phyloP scores from a whole-genome alignment of 805 yeast species.

The Metschnikowia similis region DNA sequence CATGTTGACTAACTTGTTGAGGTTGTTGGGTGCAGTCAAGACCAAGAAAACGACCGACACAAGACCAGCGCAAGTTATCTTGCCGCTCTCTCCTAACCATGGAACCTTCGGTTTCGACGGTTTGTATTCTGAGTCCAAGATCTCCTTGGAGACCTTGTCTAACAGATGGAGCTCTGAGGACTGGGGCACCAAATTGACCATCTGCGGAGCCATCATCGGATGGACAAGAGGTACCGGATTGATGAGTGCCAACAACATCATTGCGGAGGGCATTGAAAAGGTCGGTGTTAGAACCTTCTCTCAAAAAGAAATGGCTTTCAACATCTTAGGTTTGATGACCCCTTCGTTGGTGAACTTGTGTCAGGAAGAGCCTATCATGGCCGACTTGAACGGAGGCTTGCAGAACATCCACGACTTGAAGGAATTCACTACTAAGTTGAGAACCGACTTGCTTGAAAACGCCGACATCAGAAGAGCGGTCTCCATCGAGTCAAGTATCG shows the following conservation, averaged over 20 bases:
- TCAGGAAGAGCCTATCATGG: conserved; percentile 93
- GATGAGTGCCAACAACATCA: conserved; percentile 94
- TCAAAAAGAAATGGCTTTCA: conserved; percentile 99
- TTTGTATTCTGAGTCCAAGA: conserved; percentile 94
- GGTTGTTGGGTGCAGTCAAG: conserved; percentile 89
- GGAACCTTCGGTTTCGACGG: conserved; percentile 99
- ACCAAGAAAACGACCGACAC: conserved; percentile 81
- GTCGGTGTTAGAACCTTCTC: conserved; percentile 97
- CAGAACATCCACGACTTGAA: conserved; percentile 89
- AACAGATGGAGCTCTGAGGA: conserved; percentile 99
- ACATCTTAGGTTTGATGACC: conserved; percentile 87
- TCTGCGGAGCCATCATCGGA: conserved; percentile 98
- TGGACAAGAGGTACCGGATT: conserved; percentile 99
- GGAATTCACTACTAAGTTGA: conserved; percentile 75
- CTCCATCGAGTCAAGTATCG: conserved; percentile 87
- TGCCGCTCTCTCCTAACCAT: conserved; percentile 98
- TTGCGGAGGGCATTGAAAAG: conserved; percentile 95
- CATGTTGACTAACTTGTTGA: conserved; percentile 92
- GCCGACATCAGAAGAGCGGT: conserved; percentile 95
- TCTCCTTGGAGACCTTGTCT: conserved; percentile 91
- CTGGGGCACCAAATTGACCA: conserved; percentile 90
- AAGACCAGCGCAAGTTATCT: conserved; percentile 95
- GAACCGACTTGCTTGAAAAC: conserved; percentile 71
- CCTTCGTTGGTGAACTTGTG: conserved; percentile 81
- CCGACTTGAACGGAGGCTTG: conserved; percentile 98